phyloP scores from a whole-genome alignment of 1,284 basidiomycete genomes.

The Hemileia vastatrix region DNA sequence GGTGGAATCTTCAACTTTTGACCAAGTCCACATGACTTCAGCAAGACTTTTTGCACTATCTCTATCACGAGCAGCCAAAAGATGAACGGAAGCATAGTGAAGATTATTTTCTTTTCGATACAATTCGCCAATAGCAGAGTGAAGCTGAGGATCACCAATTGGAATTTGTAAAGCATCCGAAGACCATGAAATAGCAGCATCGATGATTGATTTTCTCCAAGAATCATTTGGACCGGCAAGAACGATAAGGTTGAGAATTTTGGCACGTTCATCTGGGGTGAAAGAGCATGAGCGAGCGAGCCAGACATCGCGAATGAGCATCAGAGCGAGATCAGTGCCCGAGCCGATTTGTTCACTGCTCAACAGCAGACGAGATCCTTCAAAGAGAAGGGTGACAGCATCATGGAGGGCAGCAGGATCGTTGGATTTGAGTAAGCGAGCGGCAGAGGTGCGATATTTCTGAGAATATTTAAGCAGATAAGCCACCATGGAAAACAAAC shows the following conservation, averaged over 20 bases:
- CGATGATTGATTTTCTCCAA: conserved; percentile 17
- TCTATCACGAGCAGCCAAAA: conserved; percentile 2
- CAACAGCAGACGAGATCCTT: conserved; percentile 11
- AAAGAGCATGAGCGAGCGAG: not conserved
- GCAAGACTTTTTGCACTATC: conserved; percentile 6
- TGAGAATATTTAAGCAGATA: not conserved
- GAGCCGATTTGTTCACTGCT: conserved; percentile 7
- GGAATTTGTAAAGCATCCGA: conserved; percentile 1
- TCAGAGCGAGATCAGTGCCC: conserved; percentile 14
- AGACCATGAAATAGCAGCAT: conserved; percentile 9
- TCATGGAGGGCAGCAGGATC: conserved; percentile 8
- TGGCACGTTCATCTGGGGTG: conserved; percentile 4
- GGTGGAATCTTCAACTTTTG: conserved; percentile 1
- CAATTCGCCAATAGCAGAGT: conserved; percentile 4
- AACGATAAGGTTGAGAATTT: conserved; percentile 7
- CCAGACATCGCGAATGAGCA: conserved; percentile 14
- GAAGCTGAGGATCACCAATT: conserved; percentile 2
- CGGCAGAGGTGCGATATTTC: conserved; percentile 20
- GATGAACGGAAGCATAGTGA: conserved; percentile 2
- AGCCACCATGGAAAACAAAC: not conserved
- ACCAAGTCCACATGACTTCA: conserved; percentile 16
- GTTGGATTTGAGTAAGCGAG: conserved; percentile 15
- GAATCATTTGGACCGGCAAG: not conserved
- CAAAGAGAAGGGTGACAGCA: conserved; percentile 10
- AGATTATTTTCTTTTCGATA: conserved; percentile 8